Evolutionary conservation across 371 early-diverging fungal genomes (phyloP).

Genomic region (Syncephalastrum sp.): DNA sequence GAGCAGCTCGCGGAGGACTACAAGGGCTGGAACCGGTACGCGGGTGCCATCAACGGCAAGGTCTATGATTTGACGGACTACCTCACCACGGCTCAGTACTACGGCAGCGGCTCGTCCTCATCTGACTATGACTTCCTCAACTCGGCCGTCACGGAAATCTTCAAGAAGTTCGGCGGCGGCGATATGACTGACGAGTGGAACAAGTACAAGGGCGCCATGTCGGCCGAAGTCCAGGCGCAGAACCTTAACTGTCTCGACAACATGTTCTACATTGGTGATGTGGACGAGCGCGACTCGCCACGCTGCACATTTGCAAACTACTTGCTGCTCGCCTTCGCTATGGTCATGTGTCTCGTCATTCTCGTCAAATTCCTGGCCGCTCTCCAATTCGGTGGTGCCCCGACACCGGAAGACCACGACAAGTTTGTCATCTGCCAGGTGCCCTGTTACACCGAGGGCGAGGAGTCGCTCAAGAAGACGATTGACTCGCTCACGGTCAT

Average conservation of each 20-base stretch:
- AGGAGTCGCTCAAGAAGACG: slow-evolving; percentile 78
- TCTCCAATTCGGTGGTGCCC: slow-evolving; percentile 66
- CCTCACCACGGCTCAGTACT: slow-evolving; percentile 48
- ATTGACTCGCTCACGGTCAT: slow-evolving; percentile 94
- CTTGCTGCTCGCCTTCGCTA: slow-evolving; percentile 76
- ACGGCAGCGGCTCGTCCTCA: slow-evolving; percentile 35
- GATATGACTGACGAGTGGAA: slow-evolving; percentile 68
- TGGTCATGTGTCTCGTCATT: slow-evolving; percentile 82
- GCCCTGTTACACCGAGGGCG: slow-evolving; percentile 84
- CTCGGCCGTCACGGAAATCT: slow-evolving; percentile 57
- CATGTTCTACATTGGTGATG: slow-evolving; percentile 85
- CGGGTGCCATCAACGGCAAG: slow-evolving; percentile 68
- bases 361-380: slow-evolving; percentile 92
- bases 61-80: slow-evolving; percentile 81
- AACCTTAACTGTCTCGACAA: slow-evolving; percentile 76
- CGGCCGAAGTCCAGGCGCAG: slow-evolving; percentile 30
- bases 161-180: slow-evolving; percentile 67
- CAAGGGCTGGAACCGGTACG: slow-evolving; percentile 50
- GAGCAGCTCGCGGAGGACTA: slow-evolving; percentile 45
- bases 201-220: slow-evolving; percentile 33
- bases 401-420: slow-evolving; percentile 82
- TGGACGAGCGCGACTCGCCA: slow-evolving; percentile 80
- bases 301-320: slow-evolving; percentile 90
- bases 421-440: slow-evolving; percentile 92
- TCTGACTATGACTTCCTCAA: slow-evolving; percentile 52